phyloP scores from a whole-genome alignment of 371 early-diverging fungal genomes.

The Mucor piriformis region DNA sequence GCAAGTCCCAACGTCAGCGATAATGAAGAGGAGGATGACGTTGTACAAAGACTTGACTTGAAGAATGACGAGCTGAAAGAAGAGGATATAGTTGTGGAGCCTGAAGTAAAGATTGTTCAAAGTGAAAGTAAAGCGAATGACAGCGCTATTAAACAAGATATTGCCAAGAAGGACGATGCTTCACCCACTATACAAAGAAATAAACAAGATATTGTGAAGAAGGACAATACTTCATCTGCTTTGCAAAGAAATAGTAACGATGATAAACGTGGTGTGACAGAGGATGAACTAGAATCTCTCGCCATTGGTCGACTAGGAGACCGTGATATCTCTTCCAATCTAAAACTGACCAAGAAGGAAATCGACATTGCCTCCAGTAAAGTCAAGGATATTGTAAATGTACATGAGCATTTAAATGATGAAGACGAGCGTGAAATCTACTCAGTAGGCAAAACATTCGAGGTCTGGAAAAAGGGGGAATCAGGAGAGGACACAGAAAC shows the following conservation, averaged over 20 bases:
- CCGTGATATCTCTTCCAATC: not conserved
- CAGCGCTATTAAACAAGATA: too few species aligned
- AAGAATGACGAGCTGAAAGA: not conserved
- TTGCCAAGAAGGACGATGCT: too few species aligned
- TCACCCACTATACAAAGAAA: too few species aligned
- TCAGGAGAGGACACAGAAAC: not conserved
- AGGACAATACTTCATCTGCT: too few species aligned
- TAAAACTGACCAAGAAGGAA: not conserved
- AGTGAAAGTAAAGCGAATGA: too few species aligned
- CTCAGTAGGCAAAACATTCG: slow-evolving; percentile 22
- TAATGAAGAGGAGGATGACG: slow-evolving; percentile 17
- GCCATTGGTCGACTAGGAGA: not conserved
- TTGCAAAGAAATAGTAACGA: not conserved
- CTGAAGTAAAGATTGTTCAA: too few species aligned
- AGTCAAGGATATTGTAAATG: slow-evolving; percentile 26
- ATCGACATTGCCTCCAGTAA: slow-evolving; percentile 8
- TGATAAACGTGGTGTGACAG: not conserved
- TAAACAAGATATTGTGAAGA: too few species aligned
- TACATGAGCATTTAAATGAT: slow-evolving; percentile 24
- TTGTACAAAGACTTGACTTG: not conserved
- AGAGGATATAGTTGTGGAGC: not conserved
- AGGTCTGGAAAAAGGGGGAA: slow-evolving; percentile 23
- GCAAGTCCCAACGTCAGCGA: slow-evolving; percentile 2
- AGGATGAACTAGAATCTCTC: not conserved
- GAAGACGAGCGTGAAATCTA: slow-evolving; percentile 27